phyloP scores from a whole-genome alignment of 768 basidiomycete species.

The Boletus tylopilopsis region DNA sequence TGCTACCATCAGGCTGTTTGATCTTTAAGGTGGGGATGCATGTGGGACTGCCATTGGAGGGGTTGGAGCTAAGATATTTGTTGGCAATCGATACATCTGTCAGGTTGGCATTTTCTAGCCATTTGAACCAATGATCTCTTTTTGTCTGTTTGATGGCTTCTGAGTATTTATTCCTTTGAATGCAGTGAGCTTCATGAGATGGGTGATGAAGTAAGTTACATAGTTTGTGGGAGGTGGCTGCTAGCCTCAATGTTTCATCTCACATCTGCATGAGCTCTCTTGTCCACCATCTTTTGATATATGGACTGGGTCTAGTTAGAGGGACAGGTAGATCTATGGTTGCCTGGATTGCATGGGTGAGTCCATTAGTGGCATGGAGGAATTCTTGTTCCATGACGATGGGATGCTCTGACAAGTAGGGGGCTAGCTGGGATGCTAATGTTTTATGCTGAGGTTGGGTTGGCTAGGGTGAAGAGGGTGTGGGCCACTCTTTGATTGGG shows the following conservation, averaged over 20 bases:
- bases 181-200: background rate
- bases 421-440: too few species aligned
- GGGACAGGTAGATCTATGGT: background rate
- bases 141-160: constrained; percentile 2
- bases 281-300: background rate
- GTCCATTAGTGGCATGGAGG: background rate
- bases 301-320: background rate
- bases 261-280: background rate
- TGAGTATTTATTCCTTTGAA: background rate
- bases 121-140: constrained; percentile 5
- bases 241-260: background rate
- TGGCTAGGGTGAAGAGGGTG: background rate
- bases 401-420: too few species aligned
- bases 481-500: background rate
- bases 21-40: constrained; percentile 2
- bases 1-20: background rate
- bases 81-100: constrained; percentile 4
- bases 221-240: background rate
- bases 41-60: background rate
- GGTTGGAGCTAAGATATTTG: background rate
- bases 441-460: too few species aligned
- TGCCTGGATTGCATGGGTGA: background rate
- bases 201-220: background rate
- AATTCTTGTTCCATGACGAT: background rate
- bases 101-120: background rate